Evolutionary conservation across 179 eudicot species (phyloP).

Genomic region (Beta lomatogona): DNA sequence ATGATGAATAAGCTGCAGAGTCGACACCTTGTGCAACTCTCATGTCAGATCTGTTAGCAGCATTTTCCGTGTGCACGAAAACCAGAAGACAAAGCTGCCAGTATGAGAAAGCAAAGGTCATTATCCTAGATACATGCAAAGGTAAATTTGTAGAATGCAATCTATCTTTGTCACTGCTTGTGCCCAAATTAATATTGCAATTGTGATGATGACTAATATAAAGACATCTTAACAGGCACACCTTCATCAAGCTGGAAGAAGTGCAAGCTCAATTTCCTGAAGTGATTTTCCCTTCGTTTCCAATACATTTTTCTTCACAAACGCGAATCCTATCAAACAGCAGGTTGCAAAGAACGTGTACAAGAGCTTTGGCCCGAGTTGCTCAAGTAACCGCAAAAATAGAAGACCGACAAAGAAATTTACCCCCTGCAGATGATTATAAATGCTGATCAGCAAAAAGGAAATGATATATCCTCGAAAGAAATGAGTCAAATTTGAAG

Average conservation of each 20-base stretch:
- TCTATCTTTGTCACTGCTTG: too few species aligned
- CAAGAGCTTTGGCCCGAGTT: slow-evolving; percentile 70
- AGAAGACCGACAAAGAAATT: slow-evolving; percentile 85
- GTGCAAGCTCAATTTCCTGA: slow-evolving; percentile 93
- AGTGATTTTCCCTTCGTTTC: slow-evolving; percentile 94
- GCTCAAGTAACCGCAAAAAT: slow-evolving; percentile 77
- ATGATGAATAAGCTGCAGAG: slow-evolving; percentile 16
- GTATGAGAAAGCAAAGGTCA: slow-evolving; percentile 8
- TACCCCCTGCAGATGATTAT: slow-evolving; percentile 53
- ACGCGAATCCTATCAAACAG: slow-evolving; percentile 65
- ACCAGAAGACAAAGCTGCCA: slow-evolving; percentile 7
- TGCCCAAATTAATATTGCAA: too few species aligned
- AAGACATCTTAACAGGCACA: slow-evolving; percentile 19
- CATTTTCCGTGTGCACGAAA: not conserved
- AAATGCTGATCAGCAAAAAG: slow-evolving; percentile 18
- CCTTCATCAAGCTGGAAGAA: slow-evolving; percentile 59
- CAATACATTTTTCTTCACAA: slow-evolving; percentile 75
- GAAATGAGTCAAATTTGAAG: not conserved
- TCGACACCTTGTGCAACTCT: not conserved
- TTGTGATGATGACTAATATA: not conserved
- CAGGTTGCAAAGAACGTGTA: slow-evolving; percentile 68
- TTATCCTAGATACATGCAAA: not conserved
- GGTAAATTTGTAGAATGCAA: not conserved
- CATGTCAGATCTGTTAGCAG: slow-evolving; percentile 2
- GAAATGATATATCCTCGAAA: not conserved